phyloP scores from a whole-genome alignment of 805 yeast genomes.

The Ogataea nonfermentans region DNA sequence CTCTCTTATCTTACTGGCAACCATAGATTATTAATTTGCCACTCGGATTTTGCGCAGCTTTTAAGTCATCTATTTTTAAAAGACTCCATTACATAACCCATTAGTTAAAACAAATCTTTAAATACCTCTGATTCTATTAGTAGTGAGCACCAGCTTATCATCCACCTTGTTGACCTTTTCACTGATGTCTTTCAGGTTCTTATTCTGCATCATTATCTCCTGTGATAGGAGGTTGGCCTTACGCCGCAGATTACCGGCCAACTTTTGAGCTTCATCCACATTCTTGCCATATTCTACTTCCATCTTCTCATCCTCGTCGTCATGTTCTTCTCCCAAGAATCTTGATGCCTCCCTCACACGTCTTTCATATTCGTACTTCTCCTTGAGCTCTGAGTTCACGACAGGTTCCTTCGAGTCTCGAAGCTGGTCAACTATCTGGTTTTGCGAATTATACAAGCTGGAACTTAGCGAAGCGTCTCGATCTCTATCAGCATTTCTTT shows the following conservation, averaged over 20 bases:
- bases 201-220: constrained; percentile 79
- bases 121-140: constrained; percentile 34
- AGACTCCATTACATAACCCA: constrained; percentile 2
- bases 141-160: constrained; percentile 53
- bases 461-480: constrained; percentile 30
- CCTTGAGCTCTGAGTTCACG: constrained; percentile 30
- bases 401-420: constrained; percentile 30
- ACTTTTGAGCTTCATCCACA: constrained; percentile 69
- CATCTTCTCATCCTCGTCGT: constrained; percentile 89
- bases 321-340: constrained; percentile 78
- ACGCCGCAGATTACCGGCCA: constrained; percentile 67
- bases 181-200: constrained; percentile 69
- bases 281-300: constrained; percentile 85
- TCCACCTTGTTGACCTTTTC: constrained; percentile 84
- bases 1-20: constrained; percentile 39
- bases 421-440: constrained; percentile 44
- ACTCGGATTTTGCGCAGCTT: constrained; percentile 13
- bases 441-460: constrained; percentile 28
- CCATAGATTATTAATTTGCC: constrained; percentile 24
- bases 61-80: too few species aligned
- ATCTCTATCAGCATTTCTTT: constrained; percentile 34
- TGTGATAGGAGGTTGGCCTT: constrained; percentile 71
- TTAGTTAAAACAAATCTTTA: constrained; percentile 10
- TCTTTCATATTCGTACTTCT: constrained; percentile 51
- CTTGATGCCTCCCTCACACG: constrained; percentile 57